Evolutionary conservation across 2,329 filamentous ascomycete species (phyloP).

Genomic region (Penicillium sp.): DNA sequence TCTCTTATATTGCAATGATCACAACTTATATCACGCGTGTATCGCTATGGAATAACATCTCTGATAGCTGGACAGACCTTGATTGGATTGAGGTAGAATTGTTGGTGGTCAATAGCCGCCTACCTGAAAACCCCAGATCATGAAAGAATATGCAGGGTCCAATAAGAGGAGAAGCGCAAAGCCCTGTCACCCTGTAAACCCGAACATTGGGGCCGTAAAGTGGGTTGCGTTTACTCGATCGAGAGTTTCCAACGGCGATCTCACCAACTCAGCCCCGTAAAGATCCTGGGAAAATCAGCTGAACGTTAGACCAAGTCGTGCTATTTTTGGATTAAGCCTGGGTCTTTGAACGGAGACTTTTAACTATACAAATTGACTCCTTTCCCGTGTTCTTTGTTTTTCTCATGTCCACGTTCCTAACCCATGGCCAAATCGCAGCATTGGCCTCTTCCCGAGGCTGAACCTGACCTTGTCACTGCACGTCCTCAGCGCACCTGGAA

Average conservation of each 20-base stretch:
- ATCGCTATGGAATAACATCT: too few relatives aligned
- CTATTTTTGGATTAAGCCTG: neutral
- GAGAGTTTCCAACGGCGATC: neutral
- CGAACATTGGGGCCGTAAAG: neutral
- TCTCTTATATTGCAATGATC: too few relatives aligned
- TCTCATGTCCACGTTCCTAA: neutral
- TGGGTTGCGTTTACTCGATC: neutral
- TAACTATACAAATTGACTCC: neutral
- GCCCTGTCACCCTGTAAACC: too few relatives aligned
- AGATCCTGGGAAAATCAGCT: neutral
- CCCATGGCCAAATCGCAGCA: neutral
- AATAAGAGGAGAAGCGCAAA: too few relatives aligned
- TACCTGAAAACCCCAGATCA: too few relatives aligned
- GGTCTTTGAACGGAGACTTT: neutral
- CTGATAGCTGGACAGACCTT: too few relatives aligned
- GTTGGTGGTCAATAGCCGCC: too few relatives aligned
- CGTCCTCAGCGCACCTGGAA: constrained; percentile 18
- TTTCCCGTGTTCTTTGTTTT: neutral
- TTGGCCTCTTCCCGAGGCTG: neutral
- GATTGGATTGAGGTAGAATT: too few relatives aligned
- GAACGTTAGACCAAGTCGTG: neutral
- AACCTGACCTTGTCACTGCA: neutral
- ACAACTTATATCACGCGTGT: too few relatives aligned
- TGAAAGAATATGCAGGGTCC: too few relatives aligned
- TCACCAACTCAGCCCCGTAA: neutral